Percentiles rank a stretch among this genome's conserved stretches.
These are phyloP conservation scores for Xylaria sp. DNA, from an alignment of 2,329 filamentous ascomycete species.

Conservation along the genomic window DNA sequence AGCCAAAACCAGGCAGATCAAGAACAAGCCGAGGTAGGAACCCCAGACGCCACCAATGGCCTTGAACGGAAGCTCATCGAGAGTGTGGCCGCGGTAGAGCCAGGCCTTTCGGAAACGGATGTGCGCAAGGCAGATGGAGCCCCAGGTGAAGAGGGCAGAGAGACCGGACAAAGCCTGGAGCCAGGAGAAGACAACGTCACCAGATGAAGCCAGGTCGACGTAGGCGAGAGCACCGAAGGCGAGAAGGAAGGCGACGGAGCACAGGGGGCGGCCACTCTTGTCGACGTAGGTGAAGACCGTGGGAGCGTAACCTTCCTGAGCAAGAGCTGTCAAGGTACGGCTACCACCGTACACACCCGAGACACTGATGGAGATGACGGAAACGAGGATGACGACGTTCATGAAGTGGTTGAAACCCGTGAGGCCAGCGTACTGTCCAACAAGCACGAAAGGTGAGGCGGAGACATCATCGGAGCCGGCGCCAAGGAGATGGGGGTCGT, in stretches of 20 bases:
- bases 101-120: constrained; percentile 65
- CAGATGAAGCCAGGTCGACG: constrained; percentile 40
- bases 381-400: constrained; percentile 55
- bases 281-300: constrained; percentile 54
- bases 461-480: constrained; percentile 42
- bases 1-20: constrained; percentile 52
- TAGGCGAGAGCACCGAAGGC: constrained; percentile 48
- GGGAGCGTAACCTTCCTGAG: constrained; percentile 55
- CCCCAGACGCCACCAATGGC: constrained; percentile 57
- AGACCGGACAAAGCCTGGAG: constrained; percentile 60
- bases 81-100: constrained; percentile 54
- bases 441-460: constrained; percentile 55
- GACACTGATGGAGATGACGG: constrained; percentile 54
- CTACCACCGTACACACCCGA: constrained; percentile 56
- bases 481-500: constrained; percentile 43
- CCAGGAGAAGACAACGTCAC: constrained; percentile 57
- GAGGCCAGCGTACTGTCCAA: constrained; percentile 49
- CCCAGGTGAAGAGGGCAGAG: constrained; percentile 63
- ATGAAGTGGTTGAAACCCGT: constrained; percentile 50
- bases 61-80: constrained; percentile 63
- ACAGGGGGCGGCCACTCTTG: constrained; percentile 50
- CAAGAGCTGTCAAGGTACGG: constrained; percentile 53
- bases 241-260: constrained; percentile 44
- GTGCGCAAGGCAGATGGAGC: constrained; percentile 61
- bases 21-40: constrained; percentile 56